A percentile compares a stretch with the other conserved stretches of the same genome.
These are phyloP conservation scores for Prunus mume DNA, from an alignment of 306 rosid species.

Conservation along the genomic window DNA sequence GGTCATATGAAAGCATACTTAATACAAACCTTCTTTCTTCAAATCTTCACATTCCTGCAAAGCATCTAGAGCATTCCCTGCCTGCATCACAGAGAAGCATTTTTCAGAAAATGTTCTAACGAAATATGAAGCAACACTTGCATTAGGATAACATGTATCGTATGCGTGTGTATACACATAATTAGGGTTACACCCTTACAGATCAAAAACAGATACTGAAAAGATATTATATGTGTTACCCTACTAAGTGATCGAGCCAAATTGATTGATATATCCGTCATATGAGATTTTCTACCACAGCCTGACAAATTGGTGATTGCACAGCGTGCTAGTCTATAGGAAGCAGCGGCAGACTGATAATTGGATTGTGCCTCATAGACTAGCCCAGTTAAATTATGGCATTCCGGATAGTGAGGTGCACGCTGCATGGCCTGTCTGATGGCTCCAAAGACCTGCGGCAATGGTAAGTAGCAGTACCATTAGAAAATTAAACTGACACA, in stretches of 20 bases:
- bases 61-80: constrained; percentile 74
- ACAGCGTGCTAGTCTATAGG: constrained; percentile 69
- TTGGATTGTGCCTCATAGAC: constrained; percentile 77
- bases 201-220: constrained; percentile 9
- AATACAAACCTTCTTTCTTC: constrained; percentile 61
- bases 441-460: constrained; percentile 76
- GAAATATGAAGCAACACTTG: not conserved
- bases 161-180: not conserved
- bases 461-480: constrained; percentile 15
- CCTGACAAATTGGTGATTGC: constrained; percentile 39
- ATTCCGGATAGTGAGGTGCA: constrained; percentile 83
- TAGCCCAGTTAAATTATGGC: constrained; percentile 80
- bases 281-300: constrained; percentile 42
- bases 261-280: constrained; percentile 67
- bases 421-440: constrained; percentile 87
- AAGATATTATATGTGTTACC: constrained; percentile 37
- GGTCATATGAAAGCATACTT: constrained; percentile 1
- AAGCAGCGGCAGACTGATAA: constrained; percentile 66
- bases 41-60: constrained; percentile 76
- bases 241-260: constrained; percentile 75
- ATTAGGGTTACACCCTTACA: not conserved
- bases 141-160: not conserved
- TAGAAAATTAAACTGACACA: not conserved
- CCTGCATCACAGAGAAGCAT: constrained; percentile 46
- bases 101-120: constrained; percentile 10